A percentile compares a stretch with the other conserved stretches of the same genome.
These are phyloP conservation scores for Paramecium tetraurelia DNA, from an alignment of 73 alveolate genomes.

Conservation along the genomic window DNA sequence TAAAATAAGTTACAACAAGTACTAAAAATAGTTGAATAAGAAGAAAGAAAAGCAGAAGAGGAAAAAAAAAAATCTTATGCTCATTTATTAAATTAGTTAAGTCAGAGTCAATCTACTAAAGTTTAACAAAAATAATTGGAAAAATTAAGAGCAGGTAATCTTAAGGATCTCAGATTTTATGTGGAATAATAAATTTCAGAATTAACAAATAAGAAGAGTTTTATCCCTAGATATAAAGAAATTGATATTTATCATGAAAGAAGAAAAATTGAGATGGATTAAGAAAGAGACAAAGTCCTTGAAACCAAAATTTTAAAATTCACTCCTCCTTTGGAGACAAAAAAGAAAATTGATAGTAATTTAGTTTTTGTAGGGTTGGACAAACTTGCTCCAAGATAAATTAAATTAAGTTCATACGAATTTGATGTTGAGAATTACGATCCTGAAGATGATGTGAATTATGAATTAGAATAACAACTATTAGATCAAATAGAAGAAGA, in stretches of 20 bases:
- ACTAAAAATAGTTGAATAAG: neutral
- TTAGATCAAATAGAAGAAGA: neutral
- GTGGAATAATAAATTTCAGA: neutral
- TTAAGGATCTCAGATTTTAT: neutral
- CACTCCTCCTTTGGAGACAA: neutral
- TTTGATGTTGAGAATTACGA: constrained; percentile 3
- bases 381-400: neutral
- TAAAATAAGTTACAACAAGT: neutral
- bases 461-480: neutral
- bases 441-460: constrained; percentile 1
- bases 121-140: neutral
- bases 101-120: neutral
- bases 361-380: constrained; percentile 7
- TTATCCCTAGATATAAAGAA: constrained; percentile 6
- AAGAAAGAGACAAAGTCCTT: neutral
- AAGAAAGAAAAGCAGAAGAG: neutral
- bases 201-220: neutral
- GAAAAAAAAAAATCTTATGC: neutral
- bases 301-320: neutral
- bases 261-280: neutral
- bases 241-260: neutral
- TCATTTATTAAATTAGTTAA: neutral
- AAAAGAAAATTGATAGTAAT: neutral
- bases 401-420: neutral
- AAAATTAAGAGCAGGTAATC: neutral